A percentile compares a stretch with the other conserved stretches of the same genome.
Evolutionary conservation across 164 flowering plant genomes (phyloP).

Genomic region (Sedum album): DNA sequence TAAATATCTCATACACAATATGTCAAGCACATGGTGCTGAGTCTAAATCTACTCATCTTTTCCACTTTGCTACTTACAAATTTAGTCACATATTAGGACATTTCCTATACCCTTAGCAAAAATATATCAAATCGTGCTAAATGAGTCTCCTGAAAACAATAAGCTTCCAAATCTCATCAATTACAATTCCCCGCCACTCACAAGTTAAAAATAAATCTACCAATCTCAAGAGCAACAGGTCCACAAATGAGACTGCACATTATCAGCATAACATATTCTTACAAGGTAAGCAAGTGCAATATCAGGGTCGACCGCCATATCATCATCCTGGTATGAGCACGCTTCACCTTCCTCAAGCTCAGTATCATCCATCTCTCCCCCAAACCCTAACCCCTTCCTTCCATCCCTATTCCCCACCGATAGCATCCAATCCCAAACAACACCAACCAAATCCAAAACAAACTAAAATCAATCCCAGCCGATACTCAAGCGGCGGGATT

Average conservation of each 20-base stretch:
- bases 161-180: too few species aligned
- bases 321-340: conserved; percentile 34
- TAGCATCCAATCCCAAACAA: not conserved
- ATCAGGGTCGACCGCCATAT: conserved; percentile 39
- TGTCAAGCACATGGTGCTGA: not conserved
- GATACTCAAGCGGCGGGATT: too few species aligned
- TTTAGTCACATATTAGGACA: not conserved
- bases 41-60: not conserved
- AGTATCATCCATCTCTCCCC: conserved; percentile 59
- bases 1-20: not conserved
- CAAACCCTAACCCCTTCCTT: conserved; percentile 45
- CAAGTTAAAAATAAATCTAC: not conserved
- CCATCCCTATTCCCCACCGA: conserved; percentile 48
- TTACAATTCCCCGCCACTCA: not conserved
- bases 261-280: conserved; percentile 16
- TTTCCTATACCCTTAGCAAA: not conserved
- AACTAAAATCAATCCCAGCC: too few species aligned
- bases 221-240: not conserved
- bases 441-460: not conserved
- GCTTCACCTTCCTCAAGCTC: conserved; percentile 99
- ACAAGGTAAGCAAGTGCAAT: conserved; percentile 49
- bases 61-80: not conserved
- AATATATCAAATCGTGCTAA: not conserved
- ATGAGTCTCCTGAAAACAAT: not conserved
- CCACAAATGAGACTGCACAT: not conserved